Conservation (phyloP, 2,329 filamentous ascomycete species). For the Ilyonectria mors-panacis region DNA sequence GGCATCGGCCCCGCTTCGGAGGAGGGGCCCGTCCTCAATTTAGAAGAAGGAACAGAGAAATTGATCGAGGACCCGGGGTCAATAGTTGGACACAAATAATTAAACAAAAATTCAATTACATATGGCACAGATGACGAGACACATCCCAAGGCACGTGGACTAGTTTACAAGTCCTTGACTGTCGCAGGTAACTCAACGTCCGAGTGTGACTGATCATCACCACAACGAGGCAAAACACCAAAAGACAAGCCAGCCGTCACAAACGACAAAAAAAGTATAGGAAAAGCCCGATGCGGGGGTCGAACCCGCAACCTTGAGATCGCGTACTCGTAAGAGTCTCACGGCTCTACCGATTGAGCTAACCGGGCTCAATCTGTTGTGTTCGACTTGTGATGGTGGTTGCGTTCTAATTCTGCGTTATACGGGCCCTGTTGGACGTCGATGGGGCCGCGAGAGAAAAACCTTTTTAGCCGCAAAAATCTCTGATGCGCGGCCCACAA, state of each 20-base stretch:
- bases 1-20: conserved; percentile 7
- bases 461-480: conserved; percentile 6
- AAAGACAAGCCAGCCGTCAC: neutral
- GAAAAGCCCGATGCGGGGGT: conserved; percentile 58
- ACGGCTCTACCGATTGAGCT: conserved; percentile 70
- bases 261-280: conserved; percentile 8
- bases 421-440: neutral
- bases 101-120: neutral
- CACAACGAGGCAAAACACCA: neutral
- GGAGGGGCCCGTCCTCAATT: neutral
- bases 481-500: conserved; percentile 1
- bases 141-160: neutral
- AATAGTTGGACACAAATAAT: neutral
- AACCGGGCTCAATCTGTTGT: conserved; percentile 40
- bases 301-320: conserved; percentile 72
- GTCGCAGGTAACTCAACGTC: neutral
- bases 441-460: neutral
- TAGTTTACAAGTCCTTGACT: neutral
- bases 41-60: neutral
- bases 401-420: neutral
- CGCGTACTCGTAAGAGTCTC: conserved; percentile 69
- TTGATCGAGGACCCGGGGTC: neutral
- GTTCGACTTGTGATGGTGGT: conserved; percentile 2
- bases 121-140: neutral
- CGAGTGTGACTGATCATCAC: neutral